phyloP scores from a whole-genome alignment of 2,329 filamentous ascomycete species.

The Fusarium clavum region DNA sequence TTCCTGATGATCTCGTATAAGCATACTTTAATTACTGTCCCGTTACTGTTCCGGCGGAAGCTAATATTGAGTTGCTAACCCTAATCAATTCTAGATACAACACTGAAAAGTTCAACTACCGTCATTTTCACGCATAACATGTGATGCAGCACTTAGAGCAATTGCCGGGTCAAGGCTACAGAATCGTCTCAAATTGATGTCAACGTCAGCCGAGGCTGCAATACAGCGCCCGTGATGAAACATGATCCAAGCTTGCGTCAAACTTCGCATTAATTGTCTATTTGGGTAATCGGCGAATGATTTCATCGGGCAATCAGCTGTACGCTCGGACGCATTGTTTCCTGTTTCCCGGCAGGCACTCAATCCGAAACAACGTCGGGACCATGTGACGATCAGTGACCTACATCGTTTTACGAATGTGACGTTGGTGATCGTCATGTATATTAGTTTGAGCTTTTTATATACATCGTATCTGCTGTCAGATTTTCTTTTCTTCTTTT shows the following conservation, averaged over 20 bases:
- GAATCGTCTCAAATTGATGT: background rate
- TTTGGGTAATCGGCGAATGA: background rate
- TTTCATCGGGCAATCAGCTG: background rate
- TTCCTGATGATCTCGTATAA: background rate
- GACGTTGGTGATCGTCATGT: constrained; percentile 1
- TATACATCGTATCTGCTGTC: background rate
- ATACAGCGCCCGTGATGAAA: background rate
- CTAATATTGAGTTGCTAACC: background rate
- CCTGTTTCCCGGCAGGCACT: background rate
- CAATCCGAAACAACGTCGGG: background rate
- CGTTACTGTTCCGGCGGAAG: background rate
- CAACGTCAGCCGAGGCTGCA: background rate
- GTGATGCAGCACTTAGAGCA: background rate
- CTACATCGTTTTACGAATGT: background rate
- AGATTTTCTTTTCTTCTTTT: too few relatives aligned
- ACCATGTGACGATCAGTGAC: background rate
- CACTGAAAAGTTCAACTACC: background rate
- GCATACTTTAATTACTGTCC: background rate
- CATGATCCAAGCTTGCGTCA: background rate
- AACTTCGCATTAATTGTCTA: background rate
- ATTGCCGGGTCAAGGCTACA: background rate
- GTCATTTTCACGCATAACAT: background rate
- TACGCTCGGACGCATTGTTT: background rate
- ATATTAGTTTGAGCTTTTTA: background rate
- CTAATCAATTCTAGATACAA: too few relatives aligned